Evolutionary conservation across 73 alveolate genomes (phyloP).

Genomic region (Paramecium pentaurelia): DNA sequence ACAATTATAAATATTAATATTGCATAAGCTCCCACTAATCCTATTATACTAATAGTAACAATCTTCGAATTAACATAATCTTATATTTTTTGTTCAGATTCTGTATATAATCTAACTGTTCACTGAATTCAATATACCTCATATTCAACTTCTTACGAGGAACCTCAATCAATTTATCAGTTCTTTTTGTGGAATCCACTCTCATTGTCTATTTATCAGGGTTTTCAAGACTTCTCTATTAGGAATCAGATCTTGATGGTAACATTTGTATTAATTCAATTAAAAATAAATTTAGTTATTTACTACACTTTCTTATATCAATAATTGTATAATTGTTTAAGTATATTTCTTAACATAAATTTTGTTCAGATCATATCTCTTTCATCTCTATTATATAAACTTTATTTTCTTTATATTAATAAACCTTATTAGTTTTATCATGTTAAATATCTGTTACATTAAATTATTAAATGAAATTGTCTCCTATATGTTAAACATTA

Average conservation of each 20-base stretch:
- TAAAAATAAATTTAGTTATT: not conserved
- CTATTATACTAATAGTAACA: not conserved
- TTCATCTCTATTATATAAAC: not conserved
- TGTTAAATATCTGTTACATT: not conserved
- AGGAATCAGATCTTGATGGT: conserved; percentile 2
- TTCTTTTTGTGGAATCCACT: conserved; percentile 1
- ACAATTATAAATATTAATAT: conserved; percentile 29
- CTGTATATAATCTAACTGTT: conserved; percentile 17
- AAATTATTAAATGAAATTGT: not conserved
- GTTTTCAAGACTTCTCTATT: not conserved
- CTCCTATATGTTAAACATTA: not conserved
- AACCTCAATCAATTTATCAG: not conserved
- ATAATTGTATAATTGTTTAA: not conserved
- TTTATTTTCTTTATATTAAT: not conserved
- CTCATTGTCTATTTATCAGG: conserved; percentile 9
- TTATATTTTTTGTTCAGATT: not conserved
- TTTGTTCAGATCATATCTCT: not conserved
- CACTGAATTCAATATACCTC: not conserved
- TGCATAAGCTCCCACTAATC: conserved; percentile 26
- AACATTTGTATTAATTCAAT: not conserved
- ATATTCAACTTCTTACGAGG: not conserved
- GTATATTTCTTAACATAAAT: not conserved
- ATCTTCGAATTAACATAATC: not conserved
- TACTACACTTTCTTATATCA: not conserved
- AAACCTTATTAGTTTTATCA: not conserved